Evolutionary conservation across 2,329 filamentous ascomycete species (phyloP).

Genomic region (Hirsutella thompsonii): DNA sequence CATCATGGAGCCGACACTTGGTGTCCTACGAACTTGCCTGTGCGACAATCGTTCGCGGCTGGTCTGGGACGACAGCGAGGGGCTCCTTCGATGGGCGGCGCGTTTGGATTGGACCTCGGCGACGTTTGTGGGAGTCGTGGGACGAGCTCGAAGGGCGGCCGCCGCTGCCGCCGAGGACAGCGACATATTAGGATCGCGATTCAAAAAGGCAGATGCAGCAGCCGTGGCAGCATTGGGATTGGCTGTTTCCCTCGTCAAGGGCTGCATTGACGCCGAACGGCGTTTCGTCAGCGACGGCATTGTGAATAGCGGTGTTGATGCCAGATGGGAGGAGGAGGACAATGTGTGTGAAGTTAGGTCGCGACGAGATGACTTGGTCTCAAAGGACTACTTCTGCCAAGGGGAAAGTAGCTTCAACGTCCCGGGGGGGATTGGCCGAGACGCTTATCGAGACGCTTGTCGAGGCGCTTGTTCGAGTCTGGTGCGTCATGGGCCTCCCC

Average conservation of each 20-base stretch:
- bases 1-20: constrained; percentile 72
- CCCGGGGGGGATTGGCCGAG: too few species aligned
- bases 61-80: constrained; percentile 56
- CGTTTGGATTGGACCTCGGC: constrained; percentile 81
- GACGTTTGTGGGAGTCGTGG: constrained; percentile 66
- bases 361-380: too few species aligned
- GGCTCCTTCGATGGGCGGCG: constrained; percentile 58
- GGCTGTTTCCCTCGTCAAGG: constrained; percentile 49
- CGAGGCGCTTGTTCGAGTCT: neutral
- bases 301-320: neutral
- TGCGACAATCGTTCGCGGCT: constrained; percentile 30
- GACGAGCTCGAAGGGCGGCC: constrained; percentile 66
- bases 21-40: constrained; percentile 45
- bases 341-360: too few species aligned
- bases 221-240: constrained; percentile 66
- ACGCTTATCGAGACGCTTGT: too few species aligned
- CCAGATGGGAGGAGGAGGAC: too few species aligned
- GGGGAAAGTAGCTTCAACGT: neutral
- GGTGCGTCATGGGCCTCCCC: neutral
- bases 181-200: constrained; percentile 48
- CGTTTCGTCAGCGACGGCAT: neutral
- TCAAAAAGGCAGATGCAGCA: constrained; percentile 69
- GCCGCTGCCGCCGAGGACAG: constrained; percentile 80
- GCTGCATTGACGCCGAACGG: constrained; percentile 28
- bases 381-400: too few species aligned